Base-by-base conservation (phyloP, 768 basidiomycete species). In the Rhizopogon rudus region DNA sequence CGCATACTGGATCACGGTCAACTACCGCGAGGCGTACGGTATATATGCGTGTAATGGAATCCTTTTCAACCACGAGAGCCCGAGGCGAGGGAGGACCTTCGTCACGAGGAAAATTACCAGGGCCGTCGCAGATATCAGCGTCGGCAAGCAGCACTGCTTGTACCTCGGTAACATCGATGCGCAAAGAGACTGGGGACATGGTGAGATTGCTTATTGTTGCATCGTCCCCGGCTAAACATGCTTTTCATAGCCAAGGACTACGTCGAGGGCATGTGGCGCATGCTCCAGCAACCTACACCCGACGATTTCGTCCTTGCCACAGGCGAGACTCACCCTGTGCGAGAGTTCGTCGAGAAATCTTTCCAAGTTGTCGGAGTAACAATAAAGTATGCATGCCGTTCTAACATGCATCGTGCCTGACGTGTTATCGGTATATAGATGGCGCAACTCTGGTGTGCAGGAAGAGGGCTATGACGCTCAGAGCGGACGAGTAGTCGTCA, bases 21-120 rank as follows among this genome's bases (percentile, higher is more conserved):
- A 93, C 74, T 93, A 93, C 71, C 83, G 93, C 55, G 95, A 98
- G 74, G 87, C 93, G 44, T 98, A 98, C 67, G 91, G 88, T 60
- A 94, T 98, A 89, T 95, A 84, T 73, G 91, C 93, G 16, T 94
- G 91, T 72, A 97, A 97, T 71, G 95, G 95, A 46, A 98, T 98
- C 66, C 73, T 98, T 62, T 98, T 97, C 84, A 97, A 98, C 69
- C 95, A 98, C 73, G 95, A 98, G 75, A 96, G 93, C 63, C 95
- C 96, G 13, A 81, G 95, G 49, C 81, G 95, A 62, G 95, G 95
- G 20, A 77, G 94, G 67, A 98, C 94, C 7, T 98, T 98, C 74
- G 94, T 98, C 62, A 97, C 95, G 41, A 80, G 94, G 66, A 98
- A 98, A 77, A 97, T 98, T 64, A 78, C 90, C 44, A 80, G 95